These are phyloP conservation scores for Porogramme epimiltina DNA, from an alignment of 1,284 basidiomycete genomes.

Conservation along the genomic window DNA sequence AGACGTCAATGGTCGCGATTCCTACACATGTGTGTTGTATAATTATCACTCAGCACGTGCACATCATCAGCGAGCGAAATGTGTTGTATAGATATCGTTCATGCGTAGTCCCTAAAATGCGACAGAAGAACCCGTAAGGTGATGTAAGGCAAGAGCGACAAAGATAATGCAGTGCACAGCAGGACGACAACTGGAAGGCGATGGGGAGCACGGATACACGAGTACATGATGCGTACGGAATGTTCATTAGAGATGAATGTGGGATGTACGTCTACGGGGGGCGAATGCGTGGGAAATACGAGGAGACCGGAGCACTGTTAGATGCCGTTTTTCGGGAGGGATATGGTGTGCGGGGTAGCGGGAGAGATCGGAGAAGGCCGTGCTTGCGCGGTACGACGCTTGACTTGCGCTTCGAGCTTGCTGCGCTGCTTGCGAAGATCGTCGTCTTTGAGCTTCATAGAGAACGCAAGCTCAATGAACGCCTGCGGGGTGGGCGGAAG, in stretches of 20 bases:
- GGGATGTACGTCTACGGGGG: neutral
- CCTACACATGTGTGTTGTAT: too few species aligned
- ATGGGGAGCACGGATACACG: neutral
- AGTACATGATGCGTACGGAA: neutral
- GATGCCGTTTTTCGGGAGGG: conserved; percentile 21
- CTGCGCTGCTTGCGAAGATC: conserved; percentile 75
- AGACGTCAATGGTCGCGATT: too few species aligned
- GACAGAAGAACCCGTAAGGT: neutral
- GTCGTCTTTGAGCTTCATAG: conserved; percentile 81
- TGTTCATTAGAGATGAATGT: neutral
- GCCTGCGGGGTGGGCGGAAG: conserved; percentile 63
- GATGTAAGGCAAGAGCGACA: neutral
- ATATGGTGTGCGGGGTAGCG: conserved; percentile 21
- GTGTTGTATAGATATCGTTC: too few species aligned
- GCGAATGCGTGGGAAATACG: neutral
- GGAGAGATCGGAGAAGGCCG: conserved; percentile 27
- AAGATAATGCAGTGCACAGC: conserved; percentile 9
- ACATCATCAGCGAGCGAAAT: too few species aligned
- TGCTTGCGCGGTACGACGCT: conserved; percentile 53
- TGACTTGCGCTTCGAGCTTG: conserved; percentile 71
- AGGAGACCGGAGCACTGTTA: neutral
- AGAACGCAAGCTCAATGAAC: conserved; percentile 62
- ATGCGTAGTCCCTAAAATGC: too few species aligned
- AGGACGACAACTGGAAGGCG: conserved; percentile 8
- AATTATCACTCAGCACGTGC: too few species aligned